Evolutionary conservation across 2,329 filamentous ascomycete genomes (phyloP), one percentile per base, ranked within the genome.

Genomic region (Verticillium isaacii): DNA sequence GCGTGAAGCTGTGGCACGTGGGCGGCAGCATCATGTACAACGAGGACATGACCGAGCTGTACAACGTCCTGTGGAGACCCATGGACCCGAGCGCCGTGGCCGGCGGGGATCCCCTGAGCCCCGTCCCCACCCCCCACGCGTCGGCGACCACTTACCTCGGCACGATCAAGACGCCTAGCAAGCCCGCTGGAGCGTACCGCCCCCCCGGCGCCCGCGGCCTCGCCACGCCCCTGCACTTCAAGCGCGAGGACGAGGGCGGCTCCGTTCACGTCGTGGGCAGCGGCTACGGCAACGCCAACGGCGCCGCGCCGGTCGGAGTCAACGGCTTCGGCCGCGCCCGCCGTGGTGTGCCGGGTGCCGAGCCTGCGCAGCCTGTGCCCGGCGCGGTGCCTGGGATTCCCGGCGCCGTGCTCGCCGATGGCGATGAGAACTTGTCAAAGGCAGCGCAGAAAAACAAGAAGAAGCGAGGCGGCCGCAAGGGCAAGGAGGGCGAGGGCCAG

Each of bases 361-460:
- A 97, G 72, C 81, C 88, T 34, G 83, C 83, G 1, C 85, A 88
- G 62, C 80, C 86, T 32, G 80, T 84, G 25, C 86, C 90, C n/a
- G 87, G 89, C 66, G 88, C 90, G 55, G 85, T 85, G 59, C 86
- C 89, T 56, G 85, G 84, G 65, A 82, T 91, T 56, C 86, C 88
- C 32, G 84, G 85, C 5, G 86, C 89, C 15, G 85, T 83, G 63
- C 80, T 84, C 39, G 84, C 66, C 75, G 89, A 77, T 79, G 88
- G 84, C 73, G 90, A 92, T 64, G 91, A 91, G 68, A 88, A 85
- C 68, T 75, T 95, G 64, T 93, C 91, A 65, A 96, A 95, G 79
- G 87, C 90, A 60, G 93, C 91, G 14, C 80, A 92, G 69, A 97
- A 97, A 85, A 97, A 97, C 79, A 98, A 98, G 86, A 98, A 98